These are phyloP conservation scores for Phytophthora brassicae DNA, from an alignment of 352 stramenopile genomes.

Conservation along the genomic window DNA sequence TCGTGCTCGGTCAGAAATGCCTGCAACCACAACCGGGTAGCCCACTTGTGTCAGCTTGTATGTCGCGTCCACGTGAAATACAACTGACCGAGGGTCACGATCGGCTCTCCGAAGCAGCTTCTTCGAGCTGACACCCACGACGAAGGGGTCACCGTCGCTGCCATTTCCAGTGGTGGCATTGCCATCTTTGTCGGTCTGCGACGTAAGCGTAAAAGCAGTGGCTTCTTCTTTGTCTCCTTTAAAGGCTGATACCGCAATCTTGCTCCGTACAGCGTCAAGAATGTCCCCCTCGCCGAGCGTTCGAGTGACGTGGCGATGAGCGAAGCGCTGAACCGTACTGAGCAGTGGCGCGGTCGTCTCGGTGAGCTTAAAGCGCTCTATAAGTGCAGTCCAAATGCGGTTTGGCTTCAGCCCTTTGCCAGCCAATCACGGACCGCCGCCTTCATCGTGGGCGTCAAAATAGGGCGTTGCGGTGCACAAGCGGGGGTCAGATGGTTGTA, in stretches of 20 bases:
- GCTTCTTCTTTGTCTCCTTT: constrained; percentile 16
- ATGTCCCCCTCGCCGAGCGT: constrained; percentile 14
- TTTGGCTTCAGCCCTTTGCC: constrained; percentile 10
- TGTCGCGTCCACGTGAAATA: too few species aligned
- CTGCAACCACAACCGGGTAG: too few species aligned
- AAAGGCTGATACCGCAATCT: background rate
- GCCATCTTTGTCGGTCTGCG: too few species aligned
- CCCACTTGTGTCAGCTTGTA: too few species aligned
- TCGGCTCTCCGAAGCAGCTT: constrained; percentile 10
- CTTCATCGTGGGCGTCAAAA: too few species aligned
- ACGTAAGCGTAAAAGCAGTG: constrained; percentile 11
- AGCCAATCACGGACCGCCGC: background rate
- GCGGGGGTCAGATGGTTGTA: constrained; percentile 4
- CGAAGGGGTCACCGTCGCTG: constrained; percentile 10
- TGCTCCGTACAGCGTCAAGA: background rate
- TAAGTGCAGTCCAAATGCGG: constrained; percentile 14
- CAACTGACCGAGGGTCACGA: too few species aligned
- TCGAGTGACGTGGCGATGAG: constrained; percentile 2
- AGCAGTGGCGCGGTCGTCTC: background rate
- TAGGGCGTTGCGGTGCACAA: too few species aligned
- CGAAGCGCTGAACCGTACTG: background rate
- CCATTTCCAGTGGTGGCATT: constrained; percentile 5
- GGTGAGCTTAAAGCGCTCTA: too few species aligned
- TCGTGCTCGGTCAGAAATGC: too few species aligned
- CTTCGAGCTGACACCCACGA: constrained; percentile 14